These are phyloP conservation scores for Gynostemma pentaphyllum DNA, from an alignment of 306 rosid species.

Conservation along the genomic window DNA sequence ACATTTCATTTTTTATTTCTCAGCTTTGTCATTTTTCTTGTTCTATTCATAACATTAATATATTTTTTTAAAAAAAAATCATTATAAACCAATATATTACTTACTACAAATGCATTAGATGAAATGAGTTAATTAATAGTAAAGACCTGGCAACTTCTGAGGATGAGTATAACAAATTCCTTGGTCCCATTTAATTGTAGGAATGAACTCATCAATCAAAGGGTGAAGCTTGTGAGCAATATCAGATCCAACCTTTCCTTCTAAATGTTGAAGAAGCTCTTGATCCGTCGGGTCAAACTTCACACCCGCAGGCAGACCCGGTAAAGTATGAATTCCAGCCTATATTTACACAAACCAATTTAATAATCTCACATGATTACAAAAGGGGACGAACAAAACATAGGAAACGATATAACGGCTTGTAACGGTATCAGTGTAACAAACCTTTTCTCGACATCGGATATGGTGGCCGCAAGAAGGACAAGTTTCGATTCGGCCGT, in stretches of 20 bases:
- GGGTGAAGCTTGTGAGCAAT: not conserved
- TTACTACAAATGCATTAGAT: not conserved
- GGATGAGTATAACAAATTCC: constrained; percentile 8
- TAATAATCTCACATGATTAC: too few relatives aligned
- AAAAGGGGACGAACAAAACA: not conserved
- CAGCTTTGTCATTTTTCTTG: too few relatives aligned
- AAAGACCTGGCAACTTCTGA: not conserved
- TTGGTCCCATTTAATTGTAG: constrained; percentile 7
- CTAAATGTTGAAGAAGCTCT: constrained; percentile 9
- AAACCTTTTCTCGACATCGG: not conserved
- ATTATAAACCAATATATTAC: too few relatives aligned
- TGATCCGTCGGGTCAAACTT: constrained; percentile 12
- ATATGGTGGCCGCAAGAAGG: constrained; percentile 10
- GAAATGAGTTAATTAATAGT: too few relatives aligned
- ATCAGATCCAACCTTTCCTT: constrained; percentile 1
- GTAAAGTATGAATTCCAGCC: constrained; percentile 4
- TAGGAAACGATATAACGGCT: too few relatives aligned
- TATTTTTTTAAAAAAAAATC: too few relatives aligned
- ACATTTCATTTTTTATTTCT: too few relatives aligned
- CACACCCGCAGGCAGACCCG: constrained; percentile 12
- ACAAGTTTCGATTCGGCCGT: not conserved
- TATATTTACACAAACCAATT: not conserved
- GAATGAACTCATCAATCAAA: constrained; percentile 7
- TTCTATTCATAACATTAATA: too few relatives aligned
- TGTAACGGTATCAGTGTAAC: too few relatives aligned